phyloP scores from a whole-genome alignment of 805 yeast genomes.

The Kazachstania kunashirensis region DNA sequence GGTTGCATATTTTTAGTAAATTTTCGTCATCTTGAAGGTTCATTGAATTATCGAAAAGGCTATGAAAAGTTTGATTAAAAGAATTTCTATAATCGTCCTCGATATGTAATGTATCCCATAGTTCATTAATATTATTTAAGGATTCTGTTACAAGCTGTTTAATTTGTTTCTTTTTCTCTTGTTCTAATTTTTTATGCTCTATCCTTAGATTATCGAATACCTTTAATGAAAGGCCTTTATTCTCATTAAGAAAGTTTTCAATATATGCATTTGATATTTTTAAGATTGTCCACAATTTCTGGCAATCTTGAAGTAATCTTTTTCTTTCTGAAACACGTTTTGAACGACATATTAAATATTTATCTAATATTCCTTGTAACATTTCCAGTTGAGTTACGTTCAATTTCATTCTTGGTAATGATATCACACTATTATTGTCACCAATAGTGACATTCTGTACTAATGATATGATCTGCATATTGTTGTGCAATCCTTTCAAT shows the following conservation, averaged over 20 bases:
- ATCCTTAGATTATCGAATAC: slow-evolving; percentile 42
- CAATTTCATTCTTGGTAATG: neutral
- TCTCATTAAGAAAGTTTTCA: slow-evolving; percentile 33
- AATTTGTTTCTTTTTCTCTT: slow-evolving; percentile 53
- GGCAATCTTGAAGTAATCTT: slow-evolving; percentile 34
- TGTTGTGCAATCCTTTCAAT: neutral
- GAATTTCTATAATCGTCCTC: slow-evolving; percentile 40
- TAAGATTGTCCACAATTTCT: slow-evolving; percentile 46
- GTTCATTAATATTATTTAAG: slow-evolving; percentile 45
- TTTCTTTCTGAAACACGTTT: slow-evolving; percentile 31
- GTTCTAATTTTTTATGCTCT: slow-evolving; percentile 49
- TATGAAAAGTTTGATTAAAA: slow-evolving; percentile 34
- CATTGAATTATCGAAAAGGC: slow-evolving; percentile 8
- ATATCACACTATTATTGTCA: slow-evolving; percentile 1
- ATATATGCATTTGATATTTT: slow-evolving; percentile 37
- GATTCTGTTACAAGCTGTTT: slow-evolving; percentile 59
- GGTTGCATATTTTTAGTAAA: slow-evolving; percentile 53
- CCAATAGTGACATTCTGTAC: no score
- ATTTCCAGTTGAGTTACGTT: slow-evolving; percentile 2
- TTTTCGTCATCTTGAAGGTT: slow-evolving; percentile 44
- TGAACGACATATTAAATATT: slow-evolving; percentile 21
- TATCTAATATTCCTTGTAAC: slow-evolving; percentile 10
- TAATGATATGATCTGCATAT: neutral
- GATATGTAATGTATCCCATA: slow-evolving; percentile 57
- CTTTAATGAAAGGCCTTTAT: slow-evolving; percentile 38